Percentiles rank a stretch among this genome's conserved stretches.
These are phyloP conservation scores for Hyaloscypha variabilis DNA, from an alignment of 495 filamentous ascomycete genomes.

Conservation along the genomic window DNA sequence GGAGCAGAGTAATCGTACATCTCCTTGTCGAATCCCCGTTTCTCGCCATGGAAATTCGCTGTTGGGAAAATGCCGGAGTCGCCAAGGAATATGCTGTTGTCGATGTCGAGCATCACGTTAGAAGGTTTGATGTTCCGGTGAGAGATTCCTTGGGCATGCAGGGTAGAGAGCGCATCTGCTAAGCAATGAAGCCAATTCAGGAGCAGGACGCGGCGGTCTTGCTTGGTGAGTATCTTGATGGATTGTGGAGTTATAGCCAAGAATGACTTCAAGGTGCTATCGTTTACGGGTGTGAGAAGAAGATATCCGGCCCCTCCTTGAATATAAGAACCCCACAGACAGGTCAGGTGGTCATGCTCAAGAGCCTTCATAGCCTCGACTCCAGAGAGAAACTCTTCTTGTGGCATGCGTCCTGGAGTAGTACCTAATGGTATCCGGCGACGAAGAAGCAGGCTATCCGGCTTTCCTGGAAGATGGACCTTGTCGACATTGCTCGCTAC, in stretches of 20 bases:
- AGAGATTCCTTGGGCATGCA: conserved; percentile 71
- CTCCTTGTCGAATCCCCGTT: conserved; percentile 65
- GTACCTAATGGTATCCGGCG: conserved; percentile 67
- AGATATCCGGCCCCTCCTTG: conserved; percentile 72
- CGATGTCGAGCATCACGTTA: conserved; percentile 72
- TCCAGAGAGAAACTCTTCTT: conserved; percentile 70
- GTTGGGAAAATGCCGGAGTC: conserved; percentile 64
- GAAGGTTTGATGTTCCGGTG: conserved; percentile 87
- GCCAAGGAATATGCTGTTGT: conserved; percentile 72
- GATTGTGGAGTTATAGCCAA: conserved; percentile 65
- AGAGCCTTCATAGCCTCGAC: conserved; percentile 63
- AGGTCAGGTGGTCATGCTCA: conserved; percentile 79
- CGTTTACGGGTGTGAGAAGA: conserved; percentile 73
- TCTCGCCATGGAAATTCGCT: conserved; percentile 56
- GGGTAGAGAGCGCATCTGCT: conserved; percentile 71
- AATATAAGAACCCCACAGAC: conserved; percentile 79
- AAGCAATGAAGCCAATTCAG: conserved; percentile 91
- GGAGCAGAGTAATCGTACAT: conserved; percentile 87
- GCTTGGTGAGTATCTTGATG: conserved; percentile 74
- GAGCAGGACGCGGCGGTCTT: conserved; percentile 66
- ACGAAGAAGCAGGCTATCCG: conserved; percentile 67
- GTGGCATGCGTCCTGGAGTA: conserved; percentile 57
- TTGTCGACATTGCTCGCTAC: conserved; percentile 63
- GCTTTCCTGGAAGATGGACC: conserved; percentile 62
- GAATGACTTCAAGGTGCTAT: conserved; percentile 78